Evolutionary conservation across 768 basidiomycete genomes (phyloP).

Genomic region (Mycena leptocephala): DNA sequence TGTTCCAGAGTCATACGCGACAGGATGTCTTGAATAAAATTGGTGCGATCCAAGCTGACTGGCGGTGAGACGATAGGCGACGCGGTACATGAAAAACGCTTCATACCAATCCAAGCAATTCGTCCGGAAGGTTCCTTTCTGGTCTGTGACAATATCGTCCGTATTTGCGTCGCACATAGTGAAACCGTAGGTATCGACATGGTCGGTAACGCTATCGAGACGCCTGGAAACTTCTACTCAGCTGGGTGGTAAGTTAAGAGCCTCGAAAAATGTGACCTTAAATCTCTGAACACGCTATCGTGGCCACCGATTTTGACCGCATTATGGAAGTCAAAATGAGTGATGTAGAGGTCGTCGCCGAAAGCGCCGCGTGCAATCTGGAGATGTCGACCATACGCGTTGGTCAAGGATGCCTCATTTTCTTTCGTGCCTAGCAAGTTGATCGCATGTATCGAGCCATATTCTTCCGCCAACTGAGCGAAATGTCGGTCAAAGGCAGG

Average conservation of each 20-base stretch:
- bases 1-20: constrained; percentile 87
- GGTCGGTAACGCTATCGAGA: constrained; percentile 70
- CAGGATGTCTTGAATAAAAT: constrained; percentile 96
- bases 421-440: constrained; percentile 95
- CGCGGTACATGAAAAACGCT: neutral
- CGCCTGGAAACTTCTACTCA: constrained; percentile 58
- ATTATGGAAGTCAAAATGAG: constrained; percentile 96
- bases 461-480: constrained; percentile 87
- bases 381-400: constrained; percentile 88
- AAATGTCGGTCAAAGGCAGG: constrained; percentile 98
- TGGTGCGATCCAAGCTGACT: constrained; percentile 93
- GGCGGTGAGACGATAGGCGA: constrained; percentile 11
- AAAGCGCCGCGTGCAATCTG: constrained; percentile 73
- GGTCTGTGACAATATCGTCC: constrained; percentile 86
- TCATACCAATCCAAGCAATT: constrained; percentile 95
- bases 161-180: constrained; percentile 81
- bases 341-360: constrained; percentile 82
- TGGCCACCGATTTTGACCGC: constrained; percentile 87
- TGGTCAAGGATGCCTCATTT: constrained; percentile 89
- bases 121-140: constrained; percentile 93
- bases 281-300: constrained; percentile 85
- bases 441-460: constrained; percentile 88
- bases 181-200: constrained; percentile 89
- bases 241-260: neutral
- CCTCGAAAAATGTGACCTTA: constrained; percentile 62